Evolutionary conservation across 176 grass and related monocot species (phyloP), one percentile per base, ranked within the genome.

Genomic region (Oryza glaberrima): DNA sequence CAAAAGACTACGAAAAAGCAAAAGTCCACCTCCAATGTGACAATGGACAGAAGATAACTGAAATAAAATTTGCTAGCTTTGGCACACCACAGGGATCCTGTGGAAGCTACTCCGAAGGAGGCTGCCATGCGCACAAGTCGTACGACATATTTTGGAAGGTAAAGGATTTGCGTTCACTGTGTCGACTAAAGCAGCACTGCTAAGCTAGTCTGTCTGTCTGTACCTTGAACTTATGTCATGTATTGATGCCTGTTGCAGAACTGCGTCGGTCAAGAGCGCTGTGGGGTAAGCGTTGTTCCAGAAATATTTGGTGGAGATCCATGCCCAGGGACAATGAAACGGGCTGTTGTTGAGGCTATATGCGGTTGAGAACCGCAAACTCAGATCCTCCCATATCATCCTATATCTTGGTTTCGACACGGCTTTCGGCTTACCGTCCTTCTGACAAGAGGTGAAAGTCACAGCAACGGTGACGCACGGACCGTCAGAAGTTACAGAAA

Each of bases 141-240:
- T 99, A 94, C 8, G 85, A 96, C 74, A 88, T 91, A 92, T 99
- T 99, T 77, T 67, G 91, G 92, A 91, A 96, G 96, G 96, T 99
- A 94, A 94, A 26, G 9, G 7, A 60, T 71, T 72, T 68, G 23
- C 12, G 74, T 82, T 34, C 14, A 22, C 14, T 41, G 1, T 41
- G 1, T 77, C 3, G 9, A 76, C 11, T 73, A 47, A 17, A 75
- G 3, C 25, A 43, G 16, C 20, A 44, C 22, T 9, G n/a, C 45
- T 13, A 46, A 56, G 41, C 38, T 7, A 36, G 56, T 45, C 9
- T 3, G 2, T 52, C 60, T n/a, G 30, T 78, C 69, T 69, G 67
- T 46, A n/a, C 25, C 20, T 65, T 25, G 56, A 85, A 82, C 17
- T 26, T n/a, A 19, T 74, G 35, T 65, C 56, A 71, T 81, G 23